Base-by-base conservation (phyloP, 352 stramenopile genomes). In the Phytophthora chlamydospora region DNA sequence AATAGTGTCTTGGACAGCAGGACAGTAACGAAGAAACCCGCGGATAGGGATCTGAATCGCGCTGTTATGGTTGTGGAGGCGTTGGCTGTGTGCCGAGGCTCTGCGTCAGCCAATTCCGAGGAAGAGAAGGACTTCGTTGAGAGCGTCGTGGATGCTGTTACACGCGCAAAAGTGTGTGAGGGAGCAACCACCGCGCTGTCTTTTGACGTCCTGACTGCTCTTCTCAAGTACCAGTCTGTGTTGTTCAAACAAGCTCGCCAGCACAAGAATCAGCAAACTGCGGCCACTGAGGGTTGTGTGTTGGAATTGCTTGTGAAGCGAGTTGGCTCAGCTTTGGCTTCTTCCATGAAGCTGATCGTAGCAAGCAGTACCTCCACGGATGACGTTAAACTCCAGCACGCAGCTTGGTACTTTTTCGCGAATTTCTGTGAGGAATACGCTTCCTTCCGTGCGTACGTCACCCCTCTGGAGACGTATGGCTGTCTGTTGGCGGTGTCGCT, bases 401-500 rank as follows among this genome's bases (percentile, higher is more conserved):
- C 71, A n/a, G 71, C 67, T 36, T 83, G 68, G 76, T 48, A 36
- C 2, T 90, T 91, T 45, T 93, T 84, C 62, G 41, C 21, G 0
- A 75, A 51, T 4, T 82, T 90, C 19, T 93, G 83, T 54, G 50
- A 75, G 13, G 67, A 79, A 9, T 91, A 85, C 59, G 43, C 58
- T 29, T 71, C 75, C 19, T 75, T 89, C 33, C 79, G 71, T 3
- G 53, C 72, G 17, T 73, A 60, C 21, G 71, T 83, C 38, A 73
- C 69, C 11, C 60, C 60, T 47, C 57, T 90, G 14, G 64, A 86
- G 54, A 89, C 66, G 1, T 94, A 80, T 51, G 83, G 87, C 8
- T 85, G 74, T 41, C 50, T 94, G 42, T 58, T 94, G 3, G 82
- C 80, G 5, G 75, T 83, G 4, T 77, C 76, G 2, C 55, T 78